A percentile compares a stretch with the other conserved stretches of the same genome.
phyloP scores from a whole-genome alignment of 805 yeast species.

The Starmera caribaea region DNA sequence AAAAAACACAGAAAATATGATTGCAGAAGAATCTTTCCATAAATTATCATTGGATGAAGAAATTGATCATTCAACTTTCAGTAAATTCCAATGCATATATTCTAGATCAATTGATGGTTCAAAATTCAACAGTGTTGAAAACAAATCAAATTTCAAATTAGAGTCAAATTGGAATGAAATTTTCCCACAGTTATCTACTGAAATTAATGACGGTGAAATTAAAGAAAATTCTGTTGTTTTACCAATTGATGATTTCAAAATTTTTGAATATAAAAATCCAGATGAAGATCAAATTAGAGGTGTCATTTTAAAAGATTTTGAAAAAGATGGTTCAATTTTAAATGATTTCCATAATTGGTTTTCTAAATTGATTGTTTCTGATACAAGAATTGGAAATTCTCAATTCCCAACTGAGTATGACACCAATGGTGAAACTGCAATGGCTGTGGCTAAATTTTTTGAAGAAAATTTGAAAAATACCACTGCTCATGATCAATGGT shows the following conservation, averaged over 20 bases:
- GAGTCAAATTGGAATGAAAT: constrained; percentile 19
- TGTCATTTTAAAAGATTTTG: constrained; percentile 23
- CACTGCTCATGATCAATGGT: constrained; percentile 40
- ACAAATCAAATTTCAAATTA: constrained; percentile 23
- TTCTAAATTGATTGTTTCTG: constrained; percentile 24
- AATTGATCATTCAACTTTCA: constrained; percentile 25
- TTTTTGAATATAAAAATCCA: constrained; percentile 22
- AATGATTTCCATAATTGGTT: constrained; percentile 26
- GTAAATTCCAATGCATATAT: constrained; percentile 29
- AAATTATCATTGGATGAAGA: neutral
- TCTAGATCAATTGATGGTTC: constrained; percentile 17
- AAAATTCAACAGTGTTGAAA: constrained; percentile 17
- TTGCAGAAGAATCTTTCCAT: neutral
- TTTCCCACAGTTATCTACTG: neutral
- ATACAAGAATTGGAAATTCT: constrained; percentile 21
- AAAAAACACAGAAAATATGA: no score
- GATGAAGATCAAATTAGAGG: constrained; percentile 28
- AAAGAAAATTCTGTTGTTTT: constrained; percentile 5
- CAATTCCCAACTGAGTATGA: constrained; percentile 7
- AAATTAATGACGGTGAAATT: neutral
- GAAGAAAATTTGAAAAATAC: constrained; percentile 38
- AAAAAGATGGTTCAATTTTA: constrained; percentile 14
- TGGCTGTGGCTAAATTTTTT: constrained; percentile 30
- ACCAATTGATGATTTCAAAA: constrained; percentile 11
- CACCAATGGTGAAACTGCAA: constrained; percentile 15